Evolutionary conservation across 2,329 filamentous ascomycete genomes (phyloP).

Genomic region (Diplodia corticola): DNA sequence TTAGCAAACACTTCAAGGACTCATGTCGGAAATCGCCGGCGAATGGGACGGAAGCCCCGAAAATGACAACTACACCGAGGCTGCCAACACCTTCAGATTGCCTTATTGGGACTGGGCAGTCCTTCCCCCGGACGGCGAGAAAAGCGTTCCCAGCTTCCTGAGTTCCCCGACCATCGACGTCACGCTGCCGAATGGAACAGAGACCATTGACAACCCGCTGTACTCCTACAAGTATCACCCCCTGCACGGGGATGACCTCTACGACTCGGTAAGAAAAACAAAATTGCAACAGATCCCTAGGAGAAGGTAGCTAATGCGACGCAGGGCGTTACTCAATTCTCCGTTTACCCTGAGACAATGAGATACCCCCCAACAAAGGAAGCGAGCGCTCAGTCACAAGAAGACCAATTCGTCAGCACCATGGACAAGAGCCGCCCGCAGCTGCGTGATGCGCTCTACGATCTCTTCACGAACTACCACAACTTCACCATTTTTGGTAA

Average conservation of each 20-base stretch:
- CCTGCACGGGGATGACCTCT: conserved; percentile 59
- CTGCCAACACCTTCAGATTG: conserved; percentile 44
- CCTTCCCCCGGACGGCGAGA: conserved; percentile 33
- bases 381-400: conserved; percentile 55
- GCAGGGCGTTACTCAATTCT: conserved; percentile 2
- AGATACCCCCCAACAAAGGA: conserved; percentile 53
- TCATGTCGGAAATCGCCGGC: conserved; percentile 44
- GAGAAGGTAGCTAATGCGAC: background rate
- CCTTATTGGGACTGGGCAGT: conserved; percentile 54
- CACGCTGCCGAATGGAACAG: conserved; percentile 43
- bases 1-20: conserved; percentile 46
- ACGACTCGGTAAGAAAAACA: conserved; percentile 54
- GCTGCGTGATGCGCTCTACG: conserved; percentile 25
- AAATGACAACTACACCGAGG: conserved; percentile 42
- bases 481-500: conserved; percentile 71
- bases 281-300: background rate
- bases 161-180: conserved; percentile 45
- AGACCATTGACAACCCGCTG: conserved; percentile 47
- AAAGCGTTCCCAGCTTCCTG: conserved; percentile 32
- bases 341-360: conserved; percentile 47
- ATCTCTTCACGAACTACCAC: conserved; percentile 66
- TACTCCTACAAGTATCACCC: conserved; percentile 53
- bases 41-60: conserved; percentile 42
- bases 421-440: conserved; percentile 29
- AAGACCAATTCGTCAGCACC: conserved; percentile 35